A percentile compares a stretch with the other conserved stretches of the same genome.
Conservation (phyloP, 176 grass and related monocot species). For the Sorghum bicolor region DNA sequence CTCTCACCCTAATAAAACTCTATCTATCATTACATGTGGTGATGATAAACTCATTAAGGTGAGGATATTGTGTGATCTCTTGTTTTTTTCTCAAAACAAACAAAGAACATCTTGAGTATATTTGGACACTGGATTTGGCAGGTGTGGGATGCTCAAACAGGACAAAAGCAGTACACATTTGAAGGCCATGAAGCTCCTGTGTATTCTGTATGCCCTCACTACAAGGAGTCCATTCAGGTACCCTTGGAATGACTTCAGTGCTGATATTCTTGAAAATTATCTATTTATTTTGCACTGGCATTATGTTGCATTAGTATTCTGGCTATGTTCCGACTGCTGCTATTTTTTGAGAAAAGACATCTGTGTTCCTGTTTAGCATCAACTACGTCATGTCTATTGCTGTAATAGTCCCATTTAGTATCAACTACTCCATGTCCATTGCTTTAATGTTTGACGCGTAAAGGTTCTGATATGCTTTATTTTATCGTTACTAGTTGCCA, state of each 20-base stretch:
- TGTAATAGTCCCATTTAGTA: background rate
- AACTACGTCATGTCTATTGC: background rate
- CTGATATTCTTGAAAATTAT: constrained; percentile 17
- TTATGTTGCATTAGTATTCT: background rate
- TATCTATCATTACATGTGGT: constrained; percentile 98
- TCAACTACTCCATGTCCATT: background rate
- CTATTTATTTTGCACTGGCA: background rate
- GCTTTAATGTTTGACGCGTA: background rate
- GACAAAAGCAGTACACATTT: constrained; percentile 94
- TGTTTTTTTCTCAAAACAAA: constrained; percentile 1
- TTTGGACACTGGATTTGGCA: constrained; percentile 34
- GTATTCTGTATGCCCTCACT: constrained; percentile 97
- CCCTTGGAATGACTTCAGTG: constrained; percentile 2
- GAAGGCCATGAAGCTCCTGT: constrained; percentile 98
- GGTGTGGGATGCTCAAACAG: constrained; percentile 98
- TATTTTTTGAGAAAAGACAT: background rate
- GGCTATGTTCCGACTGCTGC: background rate
- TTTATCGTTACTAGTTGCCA: background rate
- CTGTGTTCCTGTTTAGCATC: background rate
- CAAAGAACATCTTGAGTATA: background rate
- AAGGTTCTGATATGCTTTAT: background rate
- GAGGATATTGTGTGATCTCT: constrained; percentile 27
- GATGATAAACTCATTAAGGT: constrained; percentile 99
- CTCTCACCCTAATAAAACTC: constrained; percentile 91
- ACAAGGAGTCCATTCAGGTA: constrained; percentile 99